These are phyloP conservation scores for Tinospora cordifolia DNA, from an alignment of 164 flowering plant species.

Conservation along the genomic window DNA sequence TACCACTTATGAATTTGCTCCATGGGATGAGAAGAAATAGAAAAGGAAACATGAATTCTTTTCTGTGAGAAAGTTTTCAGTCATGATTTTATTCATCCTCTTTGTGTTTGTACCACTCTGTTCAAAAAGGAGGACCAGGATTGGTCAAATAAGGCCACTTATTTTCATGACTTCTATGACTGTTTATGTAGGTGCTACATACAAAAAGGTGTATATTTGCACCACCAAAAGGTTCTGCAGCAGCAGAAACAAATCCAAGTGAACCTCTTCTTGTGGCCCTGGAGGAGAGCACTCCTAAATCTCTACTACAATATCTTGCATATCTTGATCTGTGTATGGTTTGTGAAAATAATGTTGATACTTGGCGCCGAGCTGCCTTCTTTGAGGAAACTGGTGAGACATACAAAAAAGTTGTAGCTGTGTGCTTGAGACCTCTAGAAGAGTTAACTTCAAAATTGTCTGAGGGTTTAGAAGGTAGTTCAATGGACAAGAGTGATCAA, in stretches of 20 bases:
- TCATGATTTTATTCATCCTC: not conserved
- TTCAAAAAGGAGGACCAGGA: not conserved
- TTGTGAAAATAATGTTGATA: constrained; percentile 76
- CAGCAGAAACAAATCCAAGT: constrained; percentile 89
- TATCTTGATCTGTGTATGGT: constrained; percentile 89
- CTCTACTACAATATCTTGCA: constrained; percentile 75
- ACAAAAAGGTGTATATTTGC: constrained; percentile 83
- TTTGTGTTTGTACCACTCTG: not conserved
- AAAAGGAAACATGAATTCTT: not conserved
- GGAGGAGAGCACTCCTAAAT: constrained; percentile 61
- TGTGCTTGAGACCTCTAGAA: constrained; percentile 76
- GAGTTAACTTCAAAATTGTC: constrained; percentile 46
- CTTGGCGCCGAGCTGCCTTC: constrained; percentile 94
- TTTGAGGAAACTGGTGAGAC: constrained; percentile 96
- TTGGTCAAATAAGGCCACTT: not conserved
- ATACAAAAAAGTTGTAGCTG: constrained; percentile 65
- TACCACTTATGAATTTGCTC: not conserved
- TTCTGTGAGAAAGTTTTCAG: not conserved
- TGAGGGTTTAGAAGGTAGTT: constrained; percentile 48
- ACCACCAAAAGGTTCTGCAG: constrained; percentile 94
- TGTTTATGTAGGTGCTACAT: constrained; percentile 47
- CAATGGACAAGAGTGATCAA: constrained; percentile 35
- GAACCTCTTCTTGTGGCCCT: constrained; percentile 73
- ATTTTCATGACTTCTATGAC: not conserved
- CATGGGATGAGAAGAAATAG: not conserved